These are phyloP conservation scores for Lactarius trivialis DNA, from an alignment of 768 basidiomycete species.

Conservation along the genomic window DNA sequence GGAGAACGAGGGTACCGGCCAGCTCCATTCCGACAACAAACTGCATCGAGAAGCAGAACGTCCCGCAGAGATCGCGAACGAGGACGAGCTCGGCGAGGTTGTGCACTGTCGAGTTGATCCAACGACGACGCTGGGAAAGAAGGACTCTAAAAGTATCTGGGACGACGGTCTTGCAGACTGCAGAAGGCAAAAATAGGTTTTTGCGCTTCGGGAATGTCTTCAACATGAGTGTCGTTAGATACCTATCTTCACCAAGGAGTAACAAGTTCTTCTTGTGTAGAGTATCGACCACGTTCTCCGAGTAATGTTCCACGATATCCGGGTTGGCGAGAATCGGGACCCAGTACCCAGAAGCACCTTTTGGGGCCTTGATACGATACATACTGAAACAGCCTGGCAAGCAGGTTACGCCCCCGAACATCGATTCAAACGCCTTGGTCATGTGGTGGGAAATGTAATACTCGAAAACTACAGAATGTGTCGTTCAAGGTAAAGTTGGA, in stretches of 20 bases:
- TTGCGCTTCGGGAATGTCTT: constrained; percentile 99
- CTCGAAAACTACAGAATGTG: constrained; percentile 71
- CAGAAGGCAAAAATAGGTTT: constrained; percentile 98
- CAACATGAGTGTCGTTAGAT: constrained; percentile 93
- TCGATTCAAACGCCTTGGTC: constrained; percentile 98
- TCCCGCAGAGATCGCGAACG: constrained; percentile 97
- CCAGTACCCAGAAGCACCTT: constrained; percentile 93
- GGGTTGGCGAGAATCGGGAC: constrained; percentile 98
- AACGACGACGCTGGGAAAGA: constrained; percentile 92
- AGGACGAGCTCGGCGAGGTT: constrained; percentile 92
- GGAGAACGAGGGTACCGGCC: constrained; percentile 90
- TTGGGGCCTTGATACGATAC: constrained; percentile 99
- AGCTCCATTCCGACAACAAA: constrained; percentile 99
- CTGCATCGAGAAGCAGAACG: constrained; percentile 99
- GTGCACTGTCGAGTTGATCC: constrained; percentile 99
- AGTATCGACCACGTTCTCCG: constrained; percentile 98
- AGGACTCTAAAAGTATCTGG: constrained; percentile 94
- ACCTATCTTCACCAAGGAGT: constrained; percentile 97
- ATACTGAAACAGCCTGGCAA: constrained; percentile 99
- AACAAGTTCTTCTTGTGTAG: constrained; percentile 99
- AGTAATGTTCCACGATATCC: constrained; percentile 97
- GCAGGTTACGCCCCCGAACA: constrained; percentile 99
- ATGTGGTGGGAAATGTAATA: constrained; percentile 99
- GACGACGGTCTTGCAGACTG: constrained; percentile 97
- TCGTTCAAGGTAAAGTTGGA: background rate